These are phyloP conservation scores for Circinella umbellata DNA, from an alignment of 371 early-diverging fungal genomes.

Conservation along the genomic window DNA sequence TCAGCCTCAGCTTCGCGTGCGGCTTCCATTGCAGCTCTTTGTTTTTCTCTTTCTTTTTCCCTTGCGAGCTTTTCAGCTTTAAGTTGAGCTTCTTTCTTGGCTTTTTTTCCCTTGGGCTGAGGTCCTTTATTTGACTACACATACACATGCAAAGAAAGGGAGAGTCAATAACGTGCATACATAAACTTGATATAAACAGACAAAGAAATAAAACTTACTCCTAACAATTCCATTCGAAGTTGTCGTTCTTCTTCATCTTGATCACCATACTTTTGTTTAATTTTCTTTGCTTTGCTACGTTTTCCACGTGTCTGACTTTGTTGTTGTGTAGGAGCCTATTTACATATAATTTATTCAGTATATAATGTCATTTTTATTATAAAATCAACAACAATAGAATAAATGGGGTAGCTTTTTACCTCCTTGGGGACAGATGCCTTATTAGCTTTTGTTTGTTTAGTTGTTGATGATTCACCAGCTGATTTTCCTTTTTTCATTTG, in stretches of 20 bases:
- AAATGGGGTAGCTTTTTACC: constrained; percentile 1
- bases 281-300: constrained; percentile 86
- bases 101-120: constrained; percentile 76
- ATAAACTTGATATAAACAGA: too few relatives aligned
- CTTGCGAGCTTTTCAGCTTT: constrained; percentile 47
- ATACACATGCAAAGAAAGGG: background rate
- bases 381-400: background rate
- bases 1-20: background rate
- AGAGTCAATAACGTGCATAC: too few relatives aligned
- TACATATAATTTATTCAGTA: too few relatives aligned
- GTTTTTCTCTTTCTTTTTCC: constrained; percentile 21
- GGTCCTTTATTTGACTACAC: constrained; percentile 71
- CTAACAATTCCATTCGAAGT: constrained; percentile 82
- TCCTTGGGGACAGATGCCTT: constrained; percentile 20
- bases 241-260: constrained; percentile 94
- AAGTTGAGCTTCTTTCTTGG: constrained; percentile 63
- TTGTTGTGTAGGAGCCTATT: constrained; percentile 12
- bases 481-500: constrained; percentile 66
- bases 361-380: too few relatives aligned
- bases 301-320: constrained; percentile 78
- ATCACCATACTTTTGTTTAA: constrained; percentile 91
- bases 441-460: constrained; percentile 16
- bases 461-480: constrained; percentile 11
- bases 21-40: constrained; percentile 7
- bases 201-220: constrained; percentile 45